Percentiles rank a stretch among this genome's conserved stretches.
Conservation (phyloP, 768 basidiomycete species). For the Panaeolus papilionaceus region DNA sequence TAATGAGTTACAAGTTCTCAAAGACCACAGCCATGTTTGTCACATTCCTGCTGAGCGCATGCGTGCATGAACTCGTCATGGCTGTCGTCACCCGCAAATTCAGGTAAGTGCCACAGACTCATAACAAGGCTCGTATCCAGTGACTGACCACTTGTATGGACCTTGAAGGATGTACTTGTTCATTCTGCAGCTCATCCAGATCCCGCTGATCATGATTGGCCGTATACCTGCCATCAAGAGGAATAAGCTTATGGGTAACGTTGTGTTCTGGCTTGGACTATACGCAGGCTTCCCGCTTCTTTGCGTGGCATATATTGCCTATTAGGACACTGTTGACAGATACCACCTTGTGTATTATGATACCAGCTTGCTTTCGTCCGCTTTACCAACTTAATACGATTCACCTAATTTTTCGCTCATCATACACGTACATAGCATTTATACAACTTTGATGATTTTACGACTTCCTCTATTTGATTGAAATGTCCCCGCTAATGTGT, state of each 20-base stretch:
- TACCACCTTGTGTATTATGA: not conserved
- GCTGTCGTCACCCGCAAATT: slow-evolving; percentile 93
- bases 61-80: slow-evolving; percentile 96
- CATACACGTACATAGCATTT: not conserved
- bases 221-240: slow-evolving; percentile 77
- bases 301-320: slow-evolving; percentile 70
- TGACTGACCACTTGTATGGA: not conserved
- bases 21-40: slow-evolving; percentile 85
- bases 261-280: slow-evolving; percentile 94
- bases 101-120: slow-evolving; percentile 51
- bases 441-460: not conserved
- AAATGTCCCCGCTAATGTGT: not conserved
- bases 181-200: slow-evolving; percentile 83
- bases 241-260: slow-evolving; percentile 82
- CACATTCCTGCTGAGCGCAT: slow-evolving; percentile 91
- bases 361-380: not conserved
- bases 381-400: not conserved
- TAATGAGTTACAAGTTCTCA: slow-evolving; percentile 77
- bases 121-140: not conserved
- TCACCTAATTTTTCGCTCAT: not conserved
- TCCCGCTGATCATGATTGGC: slow-evolving; percentile 88
- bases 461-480: not conserved
- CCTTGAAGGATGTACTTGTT: slow-evolving; percentile 82
- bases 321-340: slow-evolving; percentile 29
- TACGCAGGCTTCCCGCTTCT: slow-evolving; percentile 93